These are phyloP conservation scores for Fusarium virguliforme DNA, from an alignment of 2,329 filamentous ascomycete species.

Conservation along the genomic window DNA sequence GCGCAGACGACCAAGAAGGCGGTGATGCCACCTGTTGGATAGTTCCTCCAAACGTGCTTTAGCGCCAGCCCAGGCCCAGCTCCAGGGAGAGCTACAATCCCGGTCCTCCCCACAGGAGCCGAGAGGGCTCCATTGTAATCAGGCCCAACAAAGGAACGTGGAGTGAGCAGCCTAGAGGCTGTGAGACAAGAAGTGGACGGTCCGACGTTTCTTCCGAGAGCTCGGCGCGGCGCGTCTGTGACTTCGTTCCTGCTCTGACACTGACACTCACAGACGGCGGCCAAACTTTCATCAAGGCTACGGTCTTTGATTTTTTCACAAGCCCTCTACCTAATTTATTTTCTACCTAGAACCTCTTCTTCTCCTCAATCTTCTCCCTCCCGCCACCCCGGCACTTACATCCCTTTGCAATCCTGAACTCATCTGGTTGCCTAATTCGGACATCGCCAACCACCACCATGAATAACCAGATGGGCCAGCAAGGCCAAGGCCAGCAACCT, in stretches of 20 bases:
- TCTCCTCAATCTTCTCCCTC: not conserved
- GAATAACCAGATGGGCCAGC: conserved; percentile 50
- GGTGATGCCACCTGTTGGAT: conserved; percentile 37
- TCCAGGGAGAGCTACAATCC: conserved; percentile 36
- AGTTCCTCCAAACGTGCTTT: conserved; percentile 26
- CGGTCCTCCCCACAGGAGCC: conserved; percentile 25
- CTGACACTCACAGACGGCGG: conserved; percentile 33
- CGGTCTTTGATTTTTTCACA: conserved; percentile 10
- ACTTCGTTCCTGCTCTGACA: conserved; percentile 15
- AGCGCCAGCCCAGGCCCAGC: conserved; percentile 29
- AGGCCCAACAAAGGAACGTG: conserved; percentile 3
- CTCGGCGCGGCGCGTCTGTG: conserved; percentile 4
- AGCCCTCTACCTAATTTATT: not conserved
- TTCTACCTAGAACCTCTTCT: not conserved
- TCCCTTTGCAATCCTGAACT: not conserved
- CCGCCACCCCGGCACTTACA: not conserved
- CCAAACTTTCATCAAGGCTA: conserved; percentile 27
- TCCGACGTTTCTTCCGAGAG: conserved; percentile 34
- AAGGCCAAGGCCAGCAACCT: conserved; percentile 47
- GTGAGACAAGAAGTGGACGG: conserved; percentile 3
- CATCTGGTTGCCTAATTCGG: conserved; percentile 2
- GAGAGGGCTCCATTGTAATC: not conserved
- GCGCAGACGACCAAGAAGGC: not conserved
- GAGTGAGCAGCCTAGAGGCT: not conserved
- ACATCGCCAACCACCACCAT: conserved; percentile 30